These are phyloP conservation scores for Synchytrium microbalum DNA, from an alignment of 371 early-diverging fungal species.

Conservation along the genomic window DNA sequence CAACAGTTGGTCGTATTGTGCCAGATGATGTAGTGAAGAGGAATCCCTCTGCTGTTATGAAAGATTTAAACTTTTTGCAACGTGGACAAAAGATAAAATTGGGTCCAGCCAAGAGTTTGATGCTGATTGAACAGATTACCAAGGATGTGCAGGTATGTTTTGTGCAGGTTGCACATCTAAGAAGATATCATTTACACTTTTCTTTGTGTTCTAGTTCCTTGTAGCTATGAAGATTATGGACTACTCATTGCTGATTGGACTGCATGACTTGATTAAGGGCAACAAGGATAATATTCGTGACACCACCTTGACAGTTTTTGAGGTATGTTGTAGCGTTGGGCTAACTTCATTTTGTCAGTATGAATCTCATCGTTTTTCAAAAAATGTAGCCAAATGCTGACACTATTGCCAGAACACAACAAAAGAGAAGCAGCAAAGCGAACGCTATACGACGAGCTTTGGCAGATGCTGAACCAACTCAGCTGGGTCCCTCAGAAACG, in stretches of 20 bases:
- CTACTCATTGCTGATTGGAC: conserved; percentile 87
- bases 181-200: not conserved
- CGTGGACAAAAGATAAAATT: conserved; percentile 60
- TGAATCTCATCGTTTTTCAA: not conserved
- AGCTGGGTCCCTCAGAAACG: not conserved
- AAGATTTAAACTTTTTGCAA: conserved; percentile 92
- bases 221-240: conserved; percentile 87
- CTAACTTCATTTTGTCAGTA: not conserved
- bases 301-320: conserved; percentile 71
- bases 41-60: conserved; percentile 73
- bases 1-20: conserved; percentile 71
- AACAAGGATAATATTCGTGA: conserved; percentile 82
- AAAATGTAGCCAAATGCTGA: not conserved
- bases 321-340: too few relatives aligned
- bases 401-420: not conserved
- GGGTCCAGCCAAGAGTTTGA: conserved; percentile 69
- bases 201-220: conserved; percentile 44
- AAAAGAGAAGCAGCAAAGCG: not conserved
- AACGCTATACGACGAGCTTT: not conserved
- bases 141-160: conserved; percentile 59
- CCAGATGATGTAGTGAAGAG: conserved; percentile 60
- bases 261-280: conserved; percentile 75
- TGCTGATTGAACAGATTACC: conserved; percentile 74
- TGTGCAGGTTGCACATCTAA: not conserved
- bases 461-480: conserved; percentile 18